These are phyloP conservation scores for Talaromyces stipitatus DNA, from an alignment of 495 filamentous ascomycete species.

Conservation along the genomic window DNA sequence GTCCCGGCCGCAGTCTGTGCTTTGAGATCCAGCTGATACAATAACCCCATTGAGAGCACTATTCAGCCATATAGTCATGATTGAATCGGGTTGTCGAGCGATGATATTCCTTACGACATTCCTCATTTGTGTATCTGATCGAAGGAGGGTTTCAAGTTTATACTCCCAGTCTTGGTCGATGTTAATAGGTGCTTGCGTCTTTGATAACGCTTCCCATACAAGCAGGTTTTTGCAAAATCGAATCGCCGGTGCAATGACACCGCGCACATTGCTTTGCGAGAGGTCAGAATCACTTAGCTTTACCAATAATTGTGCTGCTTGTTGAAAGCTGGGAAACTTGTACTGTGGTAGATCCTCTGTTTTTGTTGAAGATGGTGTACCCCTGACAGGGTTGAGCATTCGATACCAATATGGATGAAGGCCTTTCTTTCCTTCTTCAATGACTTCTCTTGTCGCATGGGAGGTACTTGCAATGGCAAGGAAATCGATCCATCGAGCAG, in stretches of 20 bases:
- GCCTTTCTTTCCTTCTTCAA: constrained; percentile 86
- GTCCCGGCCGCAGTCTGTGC: constrained; percentile 47
- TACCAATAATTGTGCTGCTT: constrained; percentile 24
- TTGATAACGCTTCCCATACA: constrained; percentile 59
- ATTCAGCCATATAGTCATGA: constrained; percentile 35
- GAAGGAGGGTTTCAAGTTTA: constrained; percentile 61
- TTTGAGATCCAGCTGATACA: constrained; percentile 34
- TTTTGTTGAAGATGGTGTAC: constrained; percentile 6
- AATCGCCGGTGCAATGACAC: constrained; percentile 51
- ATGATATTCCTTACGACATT: constrained; percentile 48
- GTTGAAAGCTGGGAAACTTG: constrained; percentile 38
- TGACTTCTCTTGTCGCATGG: constrained; percentile 66
- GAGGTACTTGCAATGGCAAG: constrained; percentile 58
- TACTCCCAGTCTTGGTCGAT: constrained; percentile 81
- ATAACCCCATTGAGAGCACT: constrained; percentile 51
- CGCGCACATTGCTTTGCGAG: constrained; percentile 11
- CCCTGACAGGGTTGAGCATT: constrained; percentile 48
- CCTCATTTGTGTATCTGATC: constrained; percentile 55
- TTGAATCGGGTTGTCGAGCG: constrained; percentile 17
- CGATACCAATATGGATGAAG: constrained; percentile 74
- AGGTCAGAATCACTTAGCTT: neutral
- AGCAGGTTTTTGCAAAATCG: constrained; percentile 67
- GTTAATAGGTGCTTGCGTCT: constrained; percentile 38
- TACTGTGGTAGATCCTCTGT: constrained; percentile 25
- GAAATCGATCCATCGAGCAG: constrained; percentile 81